phyloP scores from a whole-genome alignment of 352 stramenopile genomes.

The Phytopythium cucurbitacearum region DNA sequence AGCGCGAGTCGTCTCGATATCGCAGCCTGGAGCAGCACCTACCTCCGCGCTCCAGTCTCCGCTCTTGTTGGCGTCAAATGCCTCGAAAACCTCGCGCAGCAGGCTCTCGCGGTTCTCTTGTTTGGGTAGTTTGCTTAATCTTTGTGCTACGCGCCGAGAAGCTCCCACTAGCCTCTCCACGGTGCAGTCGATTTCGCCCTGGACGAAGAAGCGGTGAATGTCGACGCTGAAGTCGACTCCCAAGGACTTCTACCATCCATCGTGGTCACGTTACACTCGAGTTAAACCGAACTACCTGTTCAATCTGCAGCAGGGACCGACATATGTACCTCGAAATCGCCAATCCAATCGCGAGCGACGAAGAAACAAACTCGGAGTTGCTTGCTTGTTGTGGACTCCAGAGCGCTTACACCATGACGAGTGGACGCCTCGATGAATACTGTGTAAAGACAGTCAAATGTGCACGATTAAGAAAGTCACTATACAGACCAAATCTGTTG shows the following conservation, averaged over 20 bases:
- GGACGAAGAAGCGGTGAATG: conserved; percentile 26
- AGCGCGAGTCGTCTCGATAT: neutral
- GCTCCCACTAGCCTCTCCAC: conserved; percentile 25
- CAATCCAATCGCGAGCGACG: conserved; percentile 36
- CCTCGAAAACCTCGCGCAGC: conserved; percentile 33
- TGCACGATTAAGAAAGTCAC: no score
- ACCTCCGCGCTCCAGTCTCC: conserved; percentile 37
- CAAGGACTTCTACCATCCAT: neutral
- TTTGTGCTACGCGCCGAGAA: conserved; percentile 12
- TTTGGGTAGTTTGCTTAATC: conserved; percentile 29
- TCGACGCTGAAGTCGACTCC: neutral
- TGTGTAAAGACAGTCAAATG: neutral
- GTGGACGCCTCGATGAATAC: conserved; percentile 15
- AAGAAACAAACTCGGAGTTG: conserved; percentile 35
- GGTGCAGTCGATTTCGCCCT: conserved; percentile 35
- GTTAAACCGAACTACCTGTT: neutral
- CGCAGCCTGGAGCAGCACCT: neutral
- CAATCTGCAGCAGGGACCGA: neutral
- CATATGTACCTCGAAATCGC: conserved; percentile 24
- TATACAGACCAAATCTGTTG: neutral
- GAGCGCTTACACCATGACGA: conserved; percentile 4
- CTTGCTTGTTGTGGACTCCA: conserved; percentile 12
- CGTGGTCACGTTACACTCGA: neutral
- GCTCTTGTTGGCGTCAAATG: conserved; percentile 37
- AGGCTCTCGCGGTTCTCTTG: conserved; percentile 31